A percentile compares a stretch with the other conserved stretches of the same genome.
These are phyloP conservation scores for Phlyctochytrium planicorne DNA, from an alignment of 192 early-diverging fungal genomes.

Conservation along the genomic window DNA sequence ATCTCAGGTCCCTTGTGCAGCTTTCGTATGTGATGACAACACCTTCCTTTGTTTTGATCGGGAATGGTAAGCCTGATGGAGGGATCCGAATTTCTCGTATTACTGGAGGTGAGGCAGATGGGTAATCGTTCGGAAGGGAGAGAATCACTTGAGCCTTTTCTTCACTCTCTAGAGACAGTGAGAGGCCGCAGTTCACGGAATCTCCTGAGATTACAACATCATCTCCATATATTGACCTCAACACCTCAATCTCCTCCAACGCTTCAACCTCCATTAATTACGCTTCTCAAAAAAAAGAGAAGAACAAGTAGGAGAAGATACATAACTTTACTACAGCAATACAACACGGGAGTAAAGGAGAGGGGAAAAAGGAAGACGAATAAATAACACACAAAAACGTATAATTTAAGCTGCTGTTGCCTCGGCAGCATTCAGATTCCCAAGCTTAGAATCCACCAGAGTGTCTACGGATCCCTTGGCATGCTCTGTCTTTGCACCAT, in stretches of 20 bases:
- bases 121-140: neutral
- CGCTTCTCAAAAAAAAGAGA: no score
- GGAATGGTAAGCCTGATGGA: neutral
- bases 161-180: neutral
- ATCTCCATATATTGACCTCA: slow-evolving; percentile 4
- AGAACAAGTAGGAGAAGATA: no score
- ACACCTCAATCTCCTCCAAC: neutral
- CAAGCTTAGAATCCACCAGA: no score
- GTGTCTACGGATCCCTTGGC: no score
- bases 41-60: neutral
- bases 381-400: no score
- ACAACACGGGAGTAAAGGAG: no score
- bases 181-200: neutral
- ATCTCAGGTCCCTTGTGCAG: neutral
- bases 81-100: neutral
- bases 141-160: neutral
- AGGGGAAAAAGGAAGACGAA: no score
- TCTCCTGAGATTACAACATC: neutral
- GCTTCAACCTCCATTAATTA: no score
- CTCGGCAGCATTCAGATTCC: no score
- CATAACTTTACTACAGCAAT: no score
- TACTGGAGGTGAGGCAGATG: neutral
- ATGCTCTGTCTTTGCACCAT: no score
- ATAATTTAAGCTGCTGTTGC: no score
- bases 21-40: neutral